Conservation (phyloP, 2,329 filamentous ascomycete genomes). For the Bipolaris zeicola region DNA sequence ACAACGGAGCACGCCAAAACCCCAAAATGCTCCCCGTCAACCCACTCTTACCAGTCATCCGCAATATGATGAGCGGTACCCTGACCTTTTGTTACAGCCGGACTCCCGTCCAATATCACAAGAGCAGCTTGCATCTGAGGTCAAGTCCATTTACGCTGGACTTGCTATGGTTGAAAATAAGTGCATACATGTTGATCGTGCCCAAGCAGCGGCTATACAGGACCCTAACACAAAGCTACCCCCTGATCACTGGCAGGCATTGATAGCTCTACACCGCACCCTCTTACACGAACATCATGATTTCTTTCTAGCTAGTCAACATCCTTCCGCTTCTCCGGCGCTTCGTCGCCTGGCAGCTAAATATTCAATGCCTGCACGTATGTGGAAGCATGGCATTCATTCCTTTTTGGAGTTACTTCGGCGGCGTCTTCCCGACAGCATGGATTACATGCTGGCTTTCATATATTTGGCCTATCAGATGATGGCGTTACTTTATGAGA, state of each 20-base stretch:
- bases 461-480: conserved; percentile 90
- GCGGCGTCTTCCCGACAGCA: conserved; percentile 72
- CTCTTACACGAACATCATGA: conserved; percentile 72
- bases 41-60: conserved; percentile 44
- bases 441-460: conserved; percentile 90
- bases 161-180: conserved; percentile 86
- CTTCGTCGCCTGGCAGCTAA: conserved; percentile 74
- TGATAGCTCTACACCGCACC: conserved; percentile 82
- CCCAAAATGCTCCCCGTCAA: conserved; percentile 26
- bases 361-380: conserved; percentile 88
- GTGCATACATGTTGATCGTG: conserved; percentile 80
- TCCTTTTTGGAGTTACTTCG: conserved; percentile 73
- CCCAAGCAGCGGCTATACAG: conserved; percentile 61
- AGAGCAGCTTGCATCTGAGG: conserved; percentile 78
- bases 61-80: conserved; percentile 40
- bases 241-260: conserved; percentile 79
- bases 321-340: conserved; percentile 72
- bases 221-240: conserved; percentile 53
- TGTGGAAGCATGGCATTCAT: conserved; percentile 95
- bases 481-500: conserved; percentile 86
- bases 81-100: conserved; percentile 59
- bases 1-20: conserved; percentile 19
- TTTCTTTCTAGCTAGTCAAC: conserved; percentile 80
- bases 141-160: conserved; percentile 82
- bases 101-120: conserved; percentile 73